phyloP scores from a whole-genome alignment of 495 filamentous ascomycete species.

The Lophium mytilinum region DNA sequence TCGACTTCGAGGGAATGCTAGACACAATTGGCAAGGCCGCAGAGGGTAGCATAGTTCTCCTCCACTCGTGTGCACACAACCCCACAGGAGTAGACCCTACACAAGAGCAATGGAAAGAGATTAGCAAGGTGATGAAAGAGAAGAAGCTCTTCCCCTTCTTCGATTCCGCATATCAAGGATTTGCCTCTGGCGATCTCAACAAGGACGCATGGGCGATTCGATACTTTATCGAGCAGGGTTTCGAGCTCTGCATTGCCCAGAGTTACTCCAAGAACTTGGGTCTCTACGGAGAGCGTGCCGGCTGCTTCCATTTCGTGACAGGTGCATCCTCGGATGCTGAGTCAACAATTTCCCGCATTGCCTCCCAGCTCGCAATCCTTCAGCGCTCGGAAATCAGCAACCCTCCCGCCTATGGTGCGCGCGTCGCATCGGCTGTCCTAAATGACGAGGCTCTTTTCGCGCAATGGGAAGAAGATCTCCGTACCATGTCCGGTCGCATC shows the following conservation, averaged over 20 bases:
- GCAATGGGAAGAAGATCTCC: conserved; percentile 91
- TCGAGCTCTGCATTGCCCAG: conserved; percentile 92
- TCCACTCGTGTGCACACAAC: conserved; percentile 97
- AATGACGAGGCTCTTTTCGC: conserved; percentile 76
- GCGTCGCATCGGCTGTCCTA: conserved; percentile 72
- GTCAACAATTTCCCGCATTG: conserved; percentile 56
- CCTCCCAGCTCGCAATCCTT: conserved; percentile 84
- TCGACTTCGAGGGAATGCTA: conserved; percentile 88
- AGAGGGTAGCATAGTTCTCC: conserved; percentile 71
- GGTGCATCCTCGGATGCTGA: conserved; percentile 57
- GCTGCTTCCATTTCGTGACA: conserved; percentile 93
- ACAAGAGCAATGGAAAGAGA: conserved; percentile 84
- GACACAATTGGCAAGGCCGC: conserved; percentile 58
- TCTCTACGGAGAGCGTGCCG: conserved; percentile 91
- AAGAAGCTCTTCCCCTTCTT: conserved; percentile 96
- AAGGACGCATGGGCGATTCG: conserved; percentile 85
- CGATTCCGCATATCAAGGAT: conserved; percentile 96
- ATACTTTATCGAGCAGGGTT: conserved; percentile 88
- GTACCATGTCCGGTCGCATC: conserved; percentile 91
- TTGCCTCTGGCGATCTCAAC: conserved; percentile 82
- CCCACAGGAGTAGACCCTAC: conserved; percentile 96
- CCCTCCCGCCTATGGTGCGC: conserved; percentile 86
- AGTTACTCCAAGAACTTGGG: conserved; percentile 99
- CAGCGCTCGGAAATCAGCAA: conserved; percentile 97
- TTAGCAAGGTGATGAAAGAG: conserved; percentile 63